phyloP scores from a whole-genome alignment of 495 filamentous ascomycete genomes.

The Penicillium verhagenii region DNA sequence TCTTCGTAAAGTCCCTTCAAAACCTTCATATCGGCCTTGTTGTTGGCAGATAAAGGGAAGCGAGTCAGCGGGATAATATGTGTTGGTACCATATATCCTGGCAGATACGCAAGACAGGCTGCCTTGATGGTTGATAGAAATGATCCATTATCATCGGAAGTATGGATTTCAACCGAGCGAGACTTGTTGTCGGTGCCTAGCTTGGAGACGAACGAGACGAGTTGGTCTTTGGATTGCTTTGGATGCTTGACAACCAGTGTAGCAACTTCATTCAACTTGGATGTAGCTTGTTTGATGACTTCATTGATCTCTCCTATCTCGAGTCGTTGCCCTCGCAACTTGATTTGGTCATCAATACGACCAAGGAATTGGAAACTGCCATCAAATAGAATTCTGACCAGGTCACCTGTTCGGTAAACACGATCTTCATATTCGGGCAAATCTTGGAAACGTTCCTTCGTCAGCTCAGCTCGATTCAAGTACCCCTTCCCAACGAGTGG shows the following conservation, averaged over 20 bases:
- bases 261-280: conserved; percentile 35
- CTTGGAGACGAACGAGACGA: conserved; percentile 39
- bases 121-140: conserved; percentile 30
- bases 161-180: conserved; percentile 11
- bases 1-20: conserved; percentile 54
- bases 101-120: conserved; percentile 42
- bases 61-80: conserved; percentile 43
- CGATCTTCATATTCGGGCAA: conserved; percentile 34
- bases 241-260: conserved; percentile 45
- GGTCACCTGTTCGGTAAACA: conserved; percentile 51
- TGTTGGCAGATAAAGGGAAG: conserved; percentile 41
- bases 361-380: conserved; percentile 64
- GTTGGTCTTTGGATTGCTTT: conserved; percentile 40
- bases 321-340: conserved; percentile 73
- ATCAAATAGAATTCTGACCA: conserved; percentile 46
- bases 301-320: conserved; percentile 74
- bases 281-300: conserved; percentile 41
- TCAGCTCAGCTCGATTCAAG: conserved; percentile 66
- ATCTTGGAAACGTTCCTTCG: conserved; percentile 37
- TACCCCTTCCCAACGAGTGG: conserved; percentile 87
- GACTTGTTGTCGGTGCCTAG: conserved; percentile 13
- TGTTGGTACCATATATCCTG: conserved; percentile 56
- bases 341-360: conserved; percentile 74
- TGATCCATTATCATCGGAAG: conserved; percentile 7
- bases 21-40: conserved; percentile 51